A percentile compares a stretch with the other conserved stretches of the same genome.
phyloP scores from a whole-genome alignment of 495 filamentous ascomycete species.

The Penicillium longicatenatum region DNA sequence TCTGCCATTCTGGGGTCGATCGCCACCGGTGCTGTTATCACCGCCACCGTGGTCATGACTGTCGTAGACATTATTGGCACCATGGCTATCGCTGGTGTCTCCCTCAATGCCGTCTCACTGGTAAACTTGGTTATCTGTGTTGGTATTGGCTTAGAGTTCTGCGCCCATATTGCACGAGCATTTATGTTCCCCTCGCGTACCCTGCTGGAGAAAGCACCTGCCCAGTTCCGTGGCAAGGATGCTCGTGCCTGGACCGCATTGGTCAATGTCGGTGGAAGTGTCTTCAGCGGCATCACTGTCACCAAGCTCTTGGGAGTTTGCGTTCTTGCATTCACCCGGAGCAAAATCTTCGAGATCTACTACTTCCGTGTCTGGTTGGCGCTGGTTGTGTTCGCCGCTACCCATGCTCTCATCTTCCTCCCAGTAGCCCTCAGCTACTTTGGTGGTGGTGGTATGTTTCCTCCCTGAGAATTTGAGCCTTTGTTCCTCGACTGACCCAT shows the following conservation, averaged over 20 bases:
- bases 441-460: constrained; percentile 72
- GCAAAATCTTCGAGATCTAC: constrained; percentile 99
- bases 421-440: constrained; percentile 86
- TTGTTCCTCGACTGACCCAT: constrained; percentile 11
- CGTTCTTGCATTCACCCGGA: constrained; percentile 90
- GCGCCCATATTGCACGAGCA: constrained; percentile 92
- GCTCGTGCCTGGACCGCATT: constrained; percentile 88
- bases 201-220: constrained; percentile 70
- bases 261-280: constrained; percentile 88
- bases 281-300: constrained; percentile 94
- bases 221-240: constrained; percentile 72
- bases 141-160: constrained; percentile 95
- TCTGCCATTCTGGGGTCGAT: constrained; percentile 80
- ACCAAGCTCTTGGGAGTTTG: constrained; percentile 92
- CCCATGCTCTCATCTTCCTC: constrained; percentile 87
- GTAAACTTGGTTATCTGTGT: constrained; percentile 97
- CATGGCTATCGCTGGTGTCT: constrained; percentile 87
- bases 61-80: constrained; percentile 92
- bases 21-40: constrained; percentile 78
- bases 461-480: not conserved
- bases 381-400: constrained; percentile 83
- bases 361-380: constrained; percentile 97
- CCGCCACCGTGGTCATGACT: constrained; percentile 85
- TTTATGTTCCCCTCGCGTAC: constrained; percentile 86
- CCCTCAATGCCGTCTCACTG: constrained; percentile 94